Conservation (phyloP, 78 protist species). For the Dictyostelium capitatum region DNA sequence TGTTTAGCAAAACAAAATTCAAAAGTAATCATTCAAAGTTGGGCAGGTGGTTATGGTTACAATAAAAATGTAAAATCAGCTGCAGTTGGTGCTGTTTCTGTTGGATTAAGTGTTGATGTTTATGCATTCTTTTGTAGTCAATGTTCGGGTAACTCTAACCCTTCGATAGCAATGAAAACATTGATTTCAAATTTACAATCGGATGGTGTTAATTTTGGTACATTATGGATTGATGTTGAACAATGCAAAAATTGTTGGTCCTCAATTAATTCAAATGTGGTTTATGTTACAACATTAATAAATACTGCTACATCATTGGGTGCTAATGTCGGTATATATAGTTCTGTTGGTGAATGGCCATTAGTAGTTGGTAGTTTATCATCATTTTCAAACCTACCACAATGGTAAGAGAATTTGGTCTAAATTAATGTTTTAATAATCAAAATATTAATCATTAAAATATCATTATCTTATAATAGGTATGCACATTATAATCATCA, state of each 20-base stretch:
- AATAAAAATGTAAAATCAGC: background rate
- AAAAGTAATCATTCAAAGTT: slow-evolving; percentile 34
- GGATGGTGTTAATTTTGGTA: background rate
- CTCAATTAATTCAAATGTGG: background rate
- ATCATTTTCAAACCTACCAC: background rate
- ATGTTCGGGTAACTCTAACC: slow-evolving; percentile 14
- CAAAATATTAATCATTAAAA: too few species aligned
- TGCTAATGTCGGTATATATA: slow-evolving; percentile 24
- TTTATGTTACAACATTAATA: background rate
- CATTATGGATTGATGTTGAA: slow-evolving; percentile 43
- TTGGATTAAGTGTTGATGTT: slow-evolving; percentile 39
- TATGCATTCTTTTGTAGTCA: slow-evolving; percentile 36
- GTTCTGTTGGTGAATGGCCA: slow-evolving; percentile 34
- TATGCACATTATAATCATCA: slow-evolving; percentile 60
- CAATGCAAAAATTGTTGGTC: slow-evolving; percentile 60
- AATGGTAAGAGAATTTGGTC: slow-evolving; percentile 12
- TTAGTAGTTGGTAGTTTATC: slow-evolving; percentile 35
- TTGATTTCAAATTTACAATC: background rate
- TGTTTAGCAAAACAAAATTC: slow-evolving; percentile 32
- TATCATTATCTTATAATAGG: too few species aligned
- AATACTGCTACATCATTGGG: background rate
- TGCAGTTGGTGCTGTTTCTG: slow-evolving; percentile 1
- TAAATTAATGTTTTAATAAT: slow-evolving; percentile 1
- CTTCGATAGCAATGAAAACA: background rate
- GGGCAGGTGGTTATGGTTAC: slow-evolving; percentile 61